Base-by-base conservation (phyloP, 805 yeast genomes). In the Komagataella phaffii region DNA sequence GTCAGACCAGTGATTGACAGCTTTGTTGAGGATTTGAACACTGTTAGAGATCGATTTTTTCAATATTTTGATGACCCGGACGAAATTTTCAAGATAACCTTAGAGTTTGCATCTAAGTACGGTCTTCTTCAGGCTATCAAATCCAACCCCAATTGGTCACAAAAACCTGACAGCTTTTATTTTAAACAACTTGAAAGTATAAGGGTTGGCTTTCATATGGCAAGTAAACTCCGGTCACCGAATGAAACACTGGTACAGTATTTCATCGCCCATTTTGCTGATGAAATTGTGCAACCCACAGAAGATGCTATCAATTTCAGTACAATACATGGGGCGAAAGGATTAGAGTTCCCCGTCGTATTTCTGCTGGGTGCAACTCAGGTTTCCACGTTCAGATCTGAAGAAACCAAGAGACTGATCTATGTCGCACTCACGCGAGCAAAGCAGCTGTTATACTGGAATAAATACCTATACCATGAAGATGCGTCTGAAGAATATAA, bases 351-450 rank as follows among this genome's bases (percentile, higher is more conserved):
- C 57, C 88, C 89, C 0, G 69, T 83, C 10, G 88, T 82, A 1
- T 83, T 84, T 61, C 57, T 83, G 3, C 55, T 71, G 48, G 40
- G 40, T 10, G 40, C 40, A 30, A 30, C 40, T 8, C 61, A 61
- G 6, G 50, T 19, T 7, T 57, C 64, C 2, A 55, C 58, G 10
- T 60, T 52, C 14, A 21, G 24, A 58, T 61, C 46, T 18, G 53
- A 55, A 1, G 66, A 63, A 14, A 71, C 69, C 14, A 66, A 69
- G 14, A 68, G 80, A 48, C 61, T 78, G 10, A 64, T 77, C 17
- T 85, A 83, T 59, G 89, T 84, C 2, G 90, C 81, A 1, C 65
- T 76, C 59, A 83, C 90, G 0, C 70, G 91, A 54, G 85, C 90
- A 0, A 72, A 69, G 40, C 63, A 69, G 19, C 56, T 77, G 46